These are phyloP conservation scores for Ascomycota sp. DNA, from an alignment of 2,329 filamentous ascomycete species.

Conservation along the genomic window DNA sequence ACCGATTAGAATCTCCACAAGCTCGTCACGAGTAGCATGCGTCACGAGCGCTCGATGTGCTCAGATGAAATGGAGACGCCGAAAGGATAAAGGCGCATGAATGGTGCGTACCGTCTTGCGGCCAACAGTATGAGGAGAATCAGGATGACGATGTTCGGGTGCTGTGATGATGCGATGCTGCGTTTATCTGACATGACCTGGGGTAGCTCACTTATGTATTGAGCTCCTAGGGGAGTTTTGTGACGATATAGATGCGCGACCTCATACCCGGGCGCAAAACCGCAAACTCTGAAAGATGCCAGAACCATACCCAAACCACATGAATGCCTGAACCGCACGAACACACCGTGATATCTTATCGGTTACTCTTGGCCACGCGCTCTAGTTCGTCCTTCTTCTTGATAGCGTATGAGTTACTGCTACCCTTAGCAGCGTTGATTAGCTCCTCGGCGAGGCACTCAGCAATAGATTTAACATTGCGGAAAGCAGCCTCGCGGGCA, in stretches of 20 bases:
- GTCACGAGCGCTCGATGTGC: too few relatives aligned
- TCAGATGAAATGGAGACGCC: too few relatives aligned
- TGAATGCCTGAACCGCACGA: conserved; percentile 11
- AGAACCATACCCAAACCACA: conserved; percentile 23
- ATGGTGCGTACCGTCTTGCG: too few relatives aligned
- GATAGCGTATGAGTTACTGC: conserved; percentile 99
- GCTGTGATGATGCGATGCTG: too few relatives aligned
- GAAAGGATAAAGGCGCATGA: too few relatives aligned
- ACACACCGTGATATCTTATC: conserved; percentile 44
- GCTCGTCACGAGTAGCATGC: too few relatives aligned
- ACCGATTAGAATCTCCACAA: too few relatives aligned
- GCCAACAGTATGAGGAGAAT: too few relatives aligned
- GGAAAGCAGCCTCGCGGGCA: conserved; percentile 96
- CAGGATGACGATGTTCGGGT: too few relatives aligned
- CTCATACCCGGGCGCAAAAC: conserved; percentile 25
- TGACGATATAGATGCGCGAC: conserved; percentile 24
- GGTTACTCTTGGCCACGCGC: conserved; percentile 99
- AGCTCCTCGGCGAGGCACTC: conserved; percentile 99
- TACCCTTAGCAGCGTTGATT: conserved; percentile 99
- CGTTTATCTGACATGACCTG: too few relatives aligned
- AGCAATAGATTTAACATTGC: conserved; percentile 99
- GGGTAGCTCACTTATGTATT: conserved; percentile 20
- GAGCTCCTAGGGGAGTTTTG: conserved; percentile 20
- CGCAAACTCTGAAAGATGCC: conserved; percentile 24
- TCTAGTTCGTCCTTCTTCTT: conserved; percentile 99